Conservation (phyloP, 805 yeast genomes). For the Geotrichum ghanense region DNA sequence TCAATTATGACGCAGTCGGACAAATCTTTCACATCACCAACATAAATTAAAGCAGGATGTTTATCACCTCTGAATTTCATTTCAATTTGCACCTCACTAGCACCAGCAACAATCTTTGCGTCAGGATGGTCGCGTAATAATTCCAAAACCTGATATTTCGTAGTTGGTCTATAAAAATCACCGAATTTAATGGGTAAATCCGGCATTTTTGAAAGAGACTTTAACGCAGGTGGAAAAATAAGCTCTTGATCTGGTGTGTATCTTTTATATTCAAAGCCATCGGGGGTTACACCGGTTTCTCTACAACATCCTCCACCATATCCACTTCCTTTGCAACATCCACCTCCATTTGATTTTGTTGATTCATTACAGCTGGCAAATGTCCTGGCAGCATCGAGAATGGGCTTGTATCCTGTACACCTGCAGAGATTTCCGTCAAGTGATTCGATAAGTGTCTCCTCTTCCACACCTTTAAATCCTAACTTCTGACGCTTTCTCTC, state of each 20-base stretch:
- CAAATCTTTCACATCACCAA: constrained; percentile 34
- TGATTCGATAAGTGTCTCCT: constrained; percentile 32
- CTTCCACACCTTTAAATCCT: constrained; percentile 4
- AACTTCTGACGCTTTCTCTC: background rate
- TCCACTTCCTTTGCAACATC: constrained; percentile 18
- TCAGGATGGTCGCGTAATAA: constrained; percentile 27
- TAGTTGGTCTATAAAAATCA: constrained; percentile 35
- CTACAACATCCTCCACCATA: background rate
- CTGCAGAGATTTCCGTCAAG: constrained; percentile 38
- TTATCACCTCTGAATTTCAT: constrained; percentile 33
- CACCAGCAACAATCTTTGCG: constrained; percentile 35
- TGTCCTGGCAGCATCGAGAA: constrained; percentile 35
- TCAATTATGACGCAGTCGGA: constrained; percentile 26
- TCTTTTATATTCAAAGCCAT: constrained; percentile 31
- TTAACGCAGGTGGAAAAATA: constrained; percentile 30
- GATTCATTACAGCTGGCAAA: constrained; percentile 1
- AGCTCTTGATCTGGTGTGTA: constrained; percentile 31
- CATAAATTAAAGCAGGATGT: constrained; percentile 30
- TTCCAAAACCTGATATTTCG: constrained; percentile 28
- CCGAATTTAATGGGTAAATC: constrained; percentile 25
- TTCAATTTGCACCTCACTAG: constrained; percentile 38
- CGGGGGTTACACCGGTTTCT: constrained; percentile 25
- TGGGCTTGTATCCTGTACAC: constrained; percentile 41
- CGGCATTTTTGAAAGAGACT: constrained; percentile 19
- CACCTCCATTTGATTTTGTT: constrained; percentile 13